These are phyloP conservation scores for Cladosporium colombiae DNA, from an alignment of 2,329 filamentous ascomycete genomes.

Conservation along the genomic window DNA sequence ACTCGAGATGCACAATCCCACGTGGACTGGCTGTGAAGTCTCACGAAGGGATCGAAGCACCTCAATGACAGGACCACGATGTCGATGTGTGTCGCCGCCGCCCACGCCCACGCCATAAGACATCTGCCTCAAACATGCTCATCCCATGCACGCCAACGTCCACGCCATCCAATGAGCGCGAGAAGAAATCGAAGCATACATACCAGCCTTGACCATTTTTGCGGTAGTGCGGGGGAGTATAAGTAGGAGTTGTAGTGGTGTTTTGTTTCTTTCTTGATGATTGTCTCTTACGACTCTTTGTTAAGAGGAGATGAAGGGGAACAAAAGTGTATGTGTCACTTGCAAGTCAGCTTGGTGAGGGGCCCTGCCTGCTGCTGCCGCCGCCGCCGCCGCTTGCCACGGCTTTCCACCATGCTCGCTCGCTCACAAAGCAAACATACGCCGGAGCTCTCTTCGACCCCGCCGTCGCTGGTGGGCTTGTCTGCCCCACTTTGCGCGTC, in stretches of 20 bases:
- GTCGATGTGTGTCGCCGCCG: not conserved
- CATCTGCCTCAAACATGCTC: conserved; percentile 36
- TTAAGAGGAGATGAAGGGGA: not conserved
- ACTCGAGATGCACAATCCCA: not conserved
- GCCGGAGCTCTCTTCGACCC: not conserved
- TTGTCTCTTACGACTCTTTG: conserved; percentile 18
- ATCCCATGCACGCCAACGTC: conserved; percentile 41
- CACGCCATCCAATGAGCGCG: conserved; percentile 20
- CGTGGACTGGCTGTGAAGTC: conserved; percentile 1
- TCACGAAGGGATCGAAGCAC: conserved; percentile 5
- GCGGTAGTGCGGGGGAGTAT: conserved; percentile 49
- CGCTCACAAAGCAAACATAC: conserved; percentile 9
- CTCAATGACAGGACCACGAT: conserved; percentile 19
- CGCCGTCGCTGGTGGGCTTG: conserved; percentile 7
- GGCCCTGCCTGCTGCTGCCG: not conserved
- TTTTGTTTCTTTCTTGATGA: conserved; percentile 10
- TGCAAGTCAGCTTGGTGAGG: not conserved
- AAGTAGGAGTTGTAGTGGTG: conserved; percentile 18
- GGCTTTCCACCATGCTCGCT: conserved; percentile 4
- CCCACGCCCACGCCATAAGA: not conserved
- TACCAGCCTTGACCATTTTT: conserved; percentile 99
- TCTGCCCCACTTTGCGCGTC: conserved; percentile 14
- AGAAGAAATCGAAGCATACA: conserved; percentile 45
- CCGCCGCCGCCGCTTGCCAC: not conserved
- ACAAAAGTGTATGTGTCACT: not conserved